Conservation (phyloP, 108 stramenopile species). For the Pelagomonas calceolata region DNA sequence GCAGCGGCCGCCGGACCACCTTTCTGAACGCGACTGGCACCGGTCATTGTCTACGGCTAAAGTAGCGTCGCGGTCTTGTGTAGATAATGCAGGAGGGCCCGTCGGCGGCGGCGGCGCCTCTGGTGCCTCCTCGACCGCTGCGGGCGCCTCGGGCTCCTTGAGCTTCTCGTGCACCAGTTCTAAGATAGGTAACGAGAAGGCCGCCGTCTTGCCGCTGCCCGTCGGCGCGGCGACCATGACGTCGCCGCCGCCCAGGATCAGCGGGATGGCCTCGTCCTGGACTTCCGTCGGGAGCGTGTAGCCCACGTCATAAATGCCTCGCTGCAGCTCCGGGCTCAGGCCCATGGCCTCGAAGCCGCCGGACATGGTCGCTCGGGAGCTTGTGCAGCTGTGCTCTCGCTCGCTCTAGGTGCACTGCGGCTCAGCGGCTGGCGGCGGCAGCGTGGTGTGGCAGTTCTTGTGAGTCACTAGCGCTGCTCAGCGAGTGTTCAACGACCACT, state of each 20-base stretch:
- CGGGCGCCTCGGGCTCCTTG: not conserved
- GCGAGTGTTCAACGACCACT: too few relatives aligned
- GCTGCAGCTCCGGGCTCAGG: slow-evolving; percentile 20
- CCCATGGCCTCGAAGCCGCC: slow-evolving; percentile 26
- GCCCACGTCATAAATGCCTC: not conserved
- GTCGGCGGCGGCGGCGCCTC: not conserved
- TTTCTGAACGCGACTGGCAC: not conserved
- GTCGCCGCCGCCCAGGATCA: slow-evolving; percentile 36
- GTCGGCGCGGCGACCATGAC: slow-evolving; percentile 18
- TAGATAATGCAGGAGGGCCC: not conserved
- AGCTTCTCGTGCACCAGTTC: slow-evolving; percentile 24
- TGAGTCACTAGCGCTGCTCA: too few relatives aligned
- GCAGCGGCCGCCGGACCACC: slow-evolving; percentile 10
- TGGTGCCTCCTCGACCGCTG: not conserved
- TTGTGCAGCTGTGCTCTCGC: too few relatives aligned
- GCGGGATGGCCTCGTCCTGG: slow-evolving; percentile 29
- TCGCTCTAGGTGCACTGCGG: too few relatives aligned
- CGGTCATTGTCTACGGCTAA: not conserved
- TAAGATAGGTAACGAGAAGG: slow-evolving; percentile 41
- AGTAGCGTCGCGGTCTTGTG: not conserved
- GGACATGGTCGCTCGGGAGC: too few relatives aligned
- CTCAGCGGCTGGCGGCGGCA: too few relatives aligned
- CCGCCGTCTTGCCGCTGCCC: not conserved
- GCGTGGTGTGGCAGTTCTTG: too few relatives aligned
- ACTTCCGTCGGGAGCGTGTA: slow-evolving; percentile 13